phyloP scores from a whole-genome alignment of 78 protist genomes.

The Dictyostelium firmibasis region DNA sequence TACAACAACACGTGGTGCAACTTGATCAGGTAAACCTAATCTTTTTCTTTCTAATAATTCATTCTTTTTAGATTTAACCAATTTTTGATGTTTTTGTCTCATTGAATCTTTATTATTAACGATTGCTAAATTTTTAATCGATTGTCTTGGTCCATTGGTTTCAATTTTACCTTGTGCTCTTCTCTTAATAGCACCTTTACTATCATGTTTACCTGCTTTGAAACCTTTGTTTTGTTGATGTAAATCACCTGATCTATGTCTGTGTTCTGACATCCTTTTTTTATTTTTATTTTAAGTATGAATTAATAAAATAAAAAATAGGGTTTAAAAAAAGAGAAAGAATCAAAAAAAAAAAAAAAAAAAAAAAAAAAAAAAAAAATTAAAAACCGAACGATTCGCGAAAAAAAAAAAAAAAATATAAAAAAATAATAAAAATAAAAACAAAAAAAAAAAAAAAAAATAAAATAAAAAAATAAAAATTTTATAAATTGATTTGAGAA shows the following conservation, averaged over 20 bases:
- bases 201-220: conserved; percentile 77
- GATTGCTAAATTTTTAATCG: conserved; percentile 23
- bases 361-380: not conserved
- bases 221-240: conserved; percentile 67
- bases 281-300: not conserved
- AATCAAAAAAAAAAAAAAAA: not conserved
- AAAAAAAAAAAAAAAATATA: not conserved
- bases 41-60: conserved; percentile 47
- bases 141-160: conserved; percentile 34
- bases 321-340: not conserved
- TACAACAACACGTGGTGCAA: conserved; percentile 43
- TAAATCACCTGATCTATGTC: conserved; percentile 71
- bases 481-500: no score
- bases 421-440: no score
- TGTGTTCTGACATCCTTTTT: conserved; percentile 31
- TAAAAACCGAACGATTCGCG: not conserved
- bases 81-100: conserved; percentile 1
- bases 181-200: conserved; percentile 68
- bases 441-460: not conserved
- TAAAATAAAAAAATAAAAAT: no score
- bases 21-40: conserved; percentile 56
- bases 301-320: not conserved
- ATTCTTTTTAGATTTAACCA: conserved; percentile 20
- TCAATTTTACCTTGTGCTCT: conserved; percentile 71
- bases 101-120: not conserved